A percentile compares a stretch with the other conserved stretches of the same genome.
These are phyloP conservation scores for Globisporangium heterothallicum DNA, from an alignment of 352 stramenopile species.

Conservation along the genomic window DNA sequence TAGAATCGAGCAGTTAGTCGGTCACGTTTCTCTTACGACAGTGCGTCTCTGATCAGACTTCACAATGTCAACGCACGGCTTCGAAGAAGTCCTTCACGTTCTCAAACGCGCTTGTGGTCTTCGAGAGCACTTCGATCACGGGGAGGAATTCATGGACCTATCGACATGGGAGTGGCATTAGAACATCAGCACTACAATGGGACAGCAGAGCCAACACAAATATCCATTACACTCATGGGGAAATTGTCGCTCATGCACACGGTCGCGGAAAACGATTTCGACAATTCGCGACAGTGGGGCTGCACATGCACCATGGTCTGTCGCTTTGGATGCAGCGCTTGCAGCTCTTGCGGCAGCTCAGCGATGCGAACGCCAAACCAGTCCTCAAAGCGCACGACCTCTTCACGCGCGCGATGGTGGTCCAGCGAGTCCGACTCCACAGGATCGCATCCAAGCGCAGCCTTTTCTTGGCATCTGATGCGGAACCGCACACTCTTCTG, in stretches of 20 bases:
- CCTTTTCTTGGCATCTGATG: slow-evolving; percentile 15
- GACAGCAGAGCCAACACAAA: neutral
- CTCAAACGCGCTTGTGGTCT: slow-evolving; percentile 59
- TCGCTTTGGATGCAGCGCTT: slow-evolving; percentile 29
- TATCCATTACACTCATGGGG: slow-evolving; percentile 37
- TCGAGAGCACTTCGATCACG: slow-evolving; percentile 62
- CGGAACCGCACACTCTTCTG: slow-evolving; percentile 36
- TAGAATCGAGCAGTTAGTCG: too few species aligned
- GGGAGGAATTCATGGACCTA: slow-evolving; percentile 57
- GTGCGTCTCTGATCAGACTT: too few species aligned
- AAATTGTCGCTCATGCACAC: slow-evolving; percentile 59
- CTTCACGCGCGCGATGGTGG: slow-evolving; percentile 28
- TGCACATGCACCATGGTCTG: slow-evolving; percentile 47
- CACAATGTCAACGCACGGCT: slow-evolving; percentile 36
- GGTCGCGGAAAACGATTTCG: slow-evolving; percentile 48
- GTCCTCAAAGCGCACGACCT: slow-evolving; percentile 45
- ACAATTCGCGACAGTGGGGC: slow-evolving; percentile 40
- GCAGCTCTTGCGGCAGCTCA: slow-evolving; percentile 26
- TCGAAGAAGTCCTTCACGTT: slow-evolving; percentile 57
- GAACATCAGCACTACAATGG: neutral
- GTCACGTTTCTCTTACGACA: too few species aligned
- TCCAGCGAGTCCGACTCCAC: slow-evolving; percentile 26
- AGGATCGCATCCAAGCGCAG: slow-evolving; percentile 8
- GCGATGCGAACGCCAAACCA: slow-evolving; percentile 55
- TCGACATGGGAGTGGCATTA: neutral